Evolutionary conservation across 208 protist genomes (phyloP).

Genomic region (Wallacemonas sp.): DNA sequence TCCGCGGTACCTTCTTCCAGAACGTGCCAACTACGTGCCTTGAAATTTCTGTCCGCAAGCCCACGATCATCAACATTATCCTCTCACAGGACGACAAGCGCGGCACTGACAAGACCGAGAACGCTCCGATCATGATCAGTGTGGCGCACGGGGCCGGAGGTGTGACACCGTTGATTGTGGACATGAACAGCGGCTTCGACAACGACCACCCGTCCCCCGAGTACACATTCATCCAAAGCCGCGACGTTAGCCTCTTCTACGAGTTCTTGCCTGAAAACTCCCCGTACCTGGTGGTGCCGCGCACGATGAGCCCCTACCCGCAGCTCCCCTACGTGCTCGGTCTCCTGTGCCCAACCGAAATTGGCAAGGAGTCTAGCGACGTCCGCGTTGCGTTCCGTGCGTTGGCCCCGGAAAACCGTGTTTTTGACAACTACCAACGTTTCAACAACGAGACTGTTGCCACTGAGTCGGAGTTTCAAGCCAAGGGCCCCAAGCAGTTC

Average conservation of each 20-base stretch:
- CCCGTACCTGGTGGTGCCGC: slow-evolving; percentile 77
- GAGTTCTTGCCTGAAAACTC: slow-evolving; percentile 71
- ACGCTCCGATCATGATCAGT: slow-evolving; percentile 79
- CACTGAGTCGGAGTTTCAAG: slow-evolving; percentile 76
- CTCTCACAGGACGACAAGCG: slow-evolving; percentile 79
- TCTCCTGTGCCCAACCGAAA: slow-evolving; percentile 49
- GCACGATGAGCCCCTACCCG: slow-evolving; percentile 50
- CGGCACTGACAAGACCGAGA: slow-evolving; percentile 55
- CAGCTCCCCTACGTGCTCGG: slow-evolving; percentile 62
- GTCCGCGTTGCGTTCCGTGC: slow-evolving; percentile 62
- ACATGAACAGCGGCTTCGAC: slow-evolving; percentile 77
- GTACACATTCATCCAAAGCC: slow-evolving; percentile 72
- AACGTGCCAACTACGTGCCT: slow-evolving; percentile 66
- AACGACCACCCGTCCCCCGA: slow-evolving; percentile 66
- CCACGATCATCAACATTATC: slow-evolving; percentile 52
- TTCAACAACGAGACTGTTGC: slow-evolving; percentile 58
- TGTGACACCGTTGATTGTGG: slow-evolving; percentile 46
- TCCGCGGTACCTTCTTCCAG: slow-evolving; percentile 73
- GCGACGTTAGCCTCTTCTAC: slow-evolving; percentile 79
- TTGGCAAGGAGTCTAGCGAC: slow-evolving; percentile 48
- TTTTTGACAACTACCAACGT: slow-evolving; percentile 75
- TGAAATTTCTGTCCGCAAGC: slow-evolving; percentile 46
- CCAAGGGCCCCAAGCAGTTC: slow-evolving; percentile 58
- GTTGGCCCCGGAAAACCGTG: slow-evolving; percentile 48
- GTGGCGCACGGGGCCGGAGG: slow-evolving; percentile 58